phyloP scores from a whole-genome alignment of 805 yeast species.

The Metschnikowia bowlesiae region DNA sequence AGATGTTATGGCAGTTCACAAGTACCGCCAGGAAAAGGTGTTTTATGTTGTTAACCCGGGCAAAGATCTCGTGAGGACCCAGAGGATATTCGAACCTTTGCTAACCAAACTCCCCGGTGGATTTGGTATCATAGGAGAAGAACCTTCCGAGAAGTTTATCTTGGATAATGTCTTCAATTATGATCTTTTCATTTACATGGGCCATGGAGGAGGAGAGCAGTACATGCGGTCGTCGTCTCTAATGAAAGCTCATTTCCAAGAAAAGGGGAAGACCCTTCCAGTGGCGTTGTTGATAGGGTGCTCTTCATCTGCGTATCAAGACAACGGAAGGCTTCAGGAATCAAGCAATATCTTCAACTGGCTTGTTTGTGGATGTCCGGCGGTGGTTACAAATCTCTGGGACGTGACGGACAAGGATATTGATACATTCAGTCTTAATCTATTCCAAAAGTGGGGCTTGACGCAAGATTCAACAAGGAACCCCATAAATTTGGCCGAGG shows the following conservation, averaged over 20 bases:
- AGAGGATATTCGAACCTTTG: slow-evolving; percentile 45
- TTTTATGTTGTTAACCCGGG: slow-evolving; percentile 77
- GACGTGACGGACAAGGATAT: slow-evolving; percentile 96
- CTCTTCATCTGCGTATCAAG: slow-evolving; percentile 69
- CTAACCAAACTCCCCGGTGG: slow-evolving; percentile 43
- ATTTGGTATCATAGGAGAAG: slow-evolving; percentile 48
- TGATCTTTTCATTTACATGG: slow-evolving; percentile 69
- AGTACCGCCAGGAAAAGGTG: slow-evolving; percentile 1
- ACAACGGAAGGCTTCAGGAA: slow-evolving; percentile 60
- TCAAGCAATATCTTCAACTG: slow-evolving; percentile 75
- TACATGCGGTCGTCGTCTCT: slow-evolving; percentile 57
- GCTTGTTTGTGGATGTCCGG: slow-evolving; percentile 74
- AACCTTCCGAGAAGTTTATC: slow-evolving; percentile 57
- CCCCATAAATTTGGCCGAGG: slow-evolving; percentile 41
- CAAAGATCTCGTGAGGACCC: slow-evolving; percentile 69
- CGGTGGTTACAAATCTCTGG: slow-evolving; percentile 87
- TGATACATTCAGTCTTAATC: slow-evolving; percentile 63
- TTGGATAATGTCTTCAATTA: slow-evolving; percentile 32
- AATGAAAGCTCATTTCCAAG: slow-evolving; percentile 18
- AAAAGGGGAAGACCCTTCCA: slow-evolving; percentile 42
- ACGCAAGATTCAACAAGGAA: slow-evolving; percentile 15
- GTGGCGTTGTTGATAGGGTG: slow-evolving; percentile 81
- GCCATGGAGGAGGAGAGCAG: slow-evolving; percentile 97
- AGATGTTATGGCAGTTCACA: slow-evolving; percentile 3
- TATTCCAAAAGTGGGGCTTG: slow-evolving; percentile 68